A percentile compares a stretch with the other conserved stretches of the same genome.
These are phyloP conservation scores for Dactylella cylindrospora DNA, from an alignment of 2,329 filamentous ascomycete genomes.

Conservation along the genomic window DNA sequence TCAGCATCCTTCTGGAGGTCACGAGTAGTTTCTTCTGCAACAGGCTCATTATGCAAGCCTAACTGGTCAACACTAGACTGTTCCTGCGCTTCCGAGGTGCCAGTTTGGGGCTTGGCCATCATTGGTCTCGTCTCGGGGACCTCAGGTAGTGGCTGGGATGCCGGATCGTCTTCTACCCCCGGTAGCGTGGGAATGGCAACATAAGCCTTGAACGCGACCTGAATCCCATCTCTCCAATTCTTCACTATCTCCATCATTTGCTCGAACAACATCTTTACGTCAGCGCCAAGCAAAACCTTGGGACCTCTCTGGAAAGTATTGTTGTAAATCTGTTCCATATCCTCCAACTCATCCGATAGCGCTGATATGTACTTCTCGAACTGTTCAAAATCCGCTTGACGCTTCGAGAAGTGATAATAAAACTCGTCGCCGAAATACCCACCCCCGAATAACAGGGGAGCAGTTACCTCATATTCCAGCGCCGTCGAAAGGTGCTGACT, in stretches of 20 bases:
- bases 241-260: constrained; percentile 5
- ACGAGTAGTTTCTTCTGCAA: not conserved
- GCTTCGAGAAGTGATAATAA: constrained; percentile 5
- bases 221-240: constrained; percentile 9
- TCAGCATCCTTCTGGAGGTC: not conserved
- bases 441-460: constrained; percentile 14
- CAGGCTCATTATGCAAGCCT: not conserved
- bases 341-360: not conserved
- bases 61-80: no score
- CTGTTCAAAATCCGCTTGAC: not conserved
- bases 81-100: not conserved
- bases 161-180: constrained; percentile 1
- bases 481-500: not conserved
- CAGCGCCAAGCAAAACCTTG: constrained; percentile 6
- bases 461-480: not conserved
- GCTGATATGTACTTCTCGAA: not conserved
- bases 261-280: constrained; percentile 10
- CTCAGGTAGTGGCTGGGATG: no score
- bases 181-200: constrained; percentile 17
- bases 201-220: constrained; percentile 6
- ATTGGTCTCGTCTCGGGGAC: constrained; percentile 1
- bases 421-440: not conserved
- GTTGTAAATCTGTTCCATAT: not conserved
- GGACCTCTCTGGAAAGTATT: constrained; percentile 10
- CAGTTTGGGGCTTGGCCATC: no score